Percentiles rank a stretch among this genome's conserved stretches.
Conservation (phyloP, 306 rosid genomes). For the Begonia loranthoides region DNA sequence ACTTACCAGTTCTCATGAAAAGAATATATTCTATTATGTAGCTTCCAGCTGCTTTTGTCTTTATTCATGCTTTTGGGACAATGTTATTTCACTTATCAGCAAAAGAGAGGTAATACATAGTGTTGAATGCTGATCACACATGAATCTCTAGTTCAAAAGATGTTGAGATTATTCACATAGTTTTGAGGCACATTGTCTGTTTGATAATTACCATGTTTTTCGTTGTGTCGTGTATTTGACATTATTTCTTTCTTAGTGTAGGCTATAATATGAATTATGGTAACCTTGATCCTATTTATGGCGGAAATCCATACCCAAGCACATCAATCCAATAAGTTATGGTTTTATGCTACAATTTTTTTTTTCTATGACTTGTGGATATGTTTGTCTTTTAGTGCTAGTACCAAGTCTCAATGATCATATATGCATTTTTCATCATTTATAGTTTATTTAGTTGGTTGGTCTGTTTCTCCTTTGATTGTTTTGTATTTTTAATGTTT, state of each 20-base stretch:
- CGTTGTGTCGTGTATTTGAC: background rate
- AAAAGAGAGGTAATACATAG: background rate
- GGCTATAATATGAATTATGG: conserved; percentile 77
- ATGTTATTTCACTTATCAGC: background rate
- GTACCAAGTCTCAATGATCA: background rate
- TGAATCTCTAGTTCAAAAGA: conserved; percentile 1
- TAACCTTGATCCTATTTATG: conserved; percentile 68
- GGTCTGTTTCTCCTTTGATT: background rate
- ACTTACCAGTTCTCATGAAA: too few relatives aligned
- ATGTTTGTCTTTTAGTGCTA: too few relatives aligned
- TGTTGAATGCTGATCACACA: background rate
- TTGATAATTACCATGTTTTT: too few relatives aligned
- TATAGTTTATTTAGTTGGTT: background rate
- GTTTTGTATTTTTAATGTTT: background rate
- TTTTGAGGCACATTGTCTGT: too few relatives aligned
- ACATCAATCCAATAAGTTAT: conserved; percentile 61
- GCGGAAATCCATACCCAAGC: conserved; percentile 72
- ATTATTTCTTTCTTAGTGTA: conserved; percentile 27
- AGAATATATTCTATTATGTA: too few relatives aligned
- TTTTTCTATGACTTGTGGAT: too few relatives aligned
- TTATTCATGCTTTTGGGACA: background rate
- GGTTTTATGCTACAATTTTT: background rate
- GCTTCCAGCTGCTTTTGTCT: background rate
- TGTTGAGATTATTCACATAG: background rate
- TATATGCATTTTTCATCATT: background rate